Evolutionary conservation across 2,329 filamentous ascomycete species (phyloP), one percentile per base, ranked within the genome.

Genomic region (Monosporascus sp.): DNA sequence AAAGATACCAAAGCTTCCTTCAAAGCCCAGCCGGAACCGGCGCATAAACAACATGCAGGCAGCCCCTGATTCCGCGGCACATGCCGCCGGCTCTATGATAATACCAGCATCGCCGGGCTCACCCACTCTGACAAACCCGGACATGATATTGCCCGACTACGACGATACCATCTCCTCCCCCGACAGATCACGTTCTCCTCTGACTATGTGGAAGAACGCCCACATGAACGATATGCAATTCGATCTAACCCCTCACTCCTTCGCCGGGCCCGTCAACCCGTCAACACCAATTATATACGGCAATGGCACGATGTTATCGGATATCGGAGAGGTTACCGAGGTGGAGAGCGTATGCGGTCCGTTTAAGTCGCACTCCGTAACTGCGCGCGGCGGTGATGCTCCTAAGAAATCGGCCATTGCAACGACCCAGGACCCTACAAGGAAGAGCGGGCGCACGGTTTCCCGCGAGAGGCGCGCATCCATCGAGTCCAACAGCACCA

Each of bases 91-190:
- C 53, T 64, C 63, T 49, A 57, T 63, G 51, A 31, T 24, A 15
- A 46, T 46, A 46, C 42, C 42, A 18, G 66, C 77, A 45, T 71
- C 77, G 53, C 85, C 88, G 58, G 84, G 83, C 14, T 95, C 90
- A 54, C 92, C 92, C 47, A 96, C 92, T 2, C 76, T 97, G 64
- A 95, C 90, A 52, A 95, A 96, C 70, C 90, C 91, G 50, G 92
- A 96, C 69, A 92, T 96, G 90, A 96, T 97, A 63, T 75, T 97
- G 50, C 92, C 92, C 55, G 85, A 88, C 67, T 84, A 86, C 65
- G 82, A 84, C 59, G 79, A 78, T 68, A 67, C 80, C 69, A 68
- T 75, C 68, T 71, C 80, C 65, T 75, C 78, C 67, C 73, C 78
- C 65, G 72, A 81, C 63, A 70, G 72, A 65, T 73, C 79, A 53